phyloP scores from a whole-genome alignment of 176 grass and related monocot genomes.

The Hyparrhenia diplandra region DNA sequence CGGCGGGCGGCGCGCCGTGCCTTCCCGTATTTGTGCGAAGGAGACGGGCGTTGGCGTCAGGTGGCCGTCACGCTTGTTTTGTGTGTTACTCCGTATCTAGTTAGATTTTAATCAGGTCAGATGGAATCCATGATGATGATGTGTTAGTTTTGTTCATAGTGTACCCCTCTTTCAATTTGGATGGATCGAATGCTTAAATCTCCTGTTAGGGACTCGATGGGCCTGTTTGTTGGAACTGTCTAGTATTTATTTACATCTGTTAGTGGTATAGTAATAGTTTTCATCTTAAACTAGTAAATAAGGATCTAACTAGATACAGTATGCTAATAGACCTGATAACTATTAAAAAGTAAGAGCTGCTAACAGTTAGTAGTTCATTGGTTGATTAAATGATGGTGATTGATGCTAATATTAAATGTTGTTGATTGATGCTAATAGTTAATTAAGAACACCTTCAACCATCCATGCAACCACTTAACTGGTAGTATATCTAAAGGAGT shows the following conservation, averaged over 20 bases:
- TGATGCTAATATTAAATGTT: too few species aligned
- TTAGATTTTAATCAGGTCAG: constrained; percentile 9
- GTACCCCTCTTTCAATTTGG: not conserved
- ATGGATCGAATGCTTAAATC: not conserved
- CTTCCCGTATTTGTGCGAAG: constrained; percentile 28
- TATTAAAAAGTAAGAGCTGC: too few species aligned
- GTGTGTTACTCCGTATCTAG: not conserved
- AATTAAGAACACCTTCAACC: too few species aligned
- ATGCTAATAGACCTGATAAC: too few species aligned
- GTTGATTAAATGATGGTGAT: too few species aligned
- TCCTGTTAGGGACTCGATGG: not conserved
- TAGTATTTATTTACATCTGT: not conserved
- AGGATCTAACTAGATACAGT: too few species aligned
- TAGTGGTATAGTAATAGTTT: not conserved
- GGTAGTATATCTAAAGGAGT: too few species aligned
- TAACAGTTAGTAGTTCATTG: too few species aligned
- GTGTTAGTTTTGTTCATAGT: not conserved
- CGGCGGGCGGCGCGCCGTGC: not conserved
- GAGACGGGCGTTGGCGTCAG: not conserved
- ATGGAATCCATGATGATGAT: not conserved
- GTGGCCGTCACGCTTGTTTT: not conserved
- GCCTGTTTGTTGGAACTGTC: not conserved
- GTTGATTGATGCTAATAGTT: too few species aligned
- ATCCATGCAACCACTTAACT: too few species aligned
- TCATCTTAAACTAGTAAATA: too few species aligned